Percentiles rank a stretch among this genome's conserved stretches.
Evolutionary conservation across 2,329 filamentous ascomycete species (phyloP).

Genomic region (Penicillium sclerotiorum): DNA sequence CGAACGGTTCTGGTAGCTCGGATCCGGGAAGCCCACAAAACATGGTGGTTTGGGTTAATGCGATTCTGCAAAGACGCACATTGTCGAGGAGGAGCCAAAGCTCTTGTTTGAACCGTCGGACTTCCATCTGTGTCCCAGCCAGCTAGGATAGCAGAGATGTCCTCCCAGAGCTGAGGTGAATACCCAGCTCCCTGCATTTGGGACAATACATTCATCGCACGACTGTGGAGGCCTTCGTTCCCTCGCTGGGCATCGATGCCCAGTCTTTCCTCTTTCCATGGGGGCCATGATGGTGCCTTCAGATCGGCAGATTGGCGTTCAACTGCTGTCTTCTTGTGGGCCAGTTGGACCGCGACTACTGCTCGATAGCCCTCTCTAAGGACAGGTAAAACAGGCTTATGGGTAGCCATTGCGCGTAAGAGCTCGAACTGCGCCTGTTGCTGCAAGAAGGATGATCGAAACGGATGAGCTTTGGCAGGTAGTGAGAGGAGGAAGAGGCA

Average conservation of each 20-base stretch:
- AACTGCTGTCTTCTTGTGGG: conserved; percentile 57
- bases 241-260: conserved; percentile 63
- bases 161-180: conserved; percentile 53
- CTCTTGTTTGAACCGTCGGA: conserved; percentile 64
- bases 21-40: conserved; percentile 61
- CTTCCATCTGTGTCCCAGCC: conserved; percentile 67
- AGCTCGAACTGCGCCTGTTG: conserved; percentile 61
- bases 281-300: conserved; percentile 65
- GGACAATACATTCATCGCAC: conserved; percentile 57
- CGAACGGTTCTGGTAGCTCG: conserved; percentile 61
- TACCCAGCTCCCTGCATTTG: conserved; percentile 65
- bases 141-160: conserved; percentile 55
- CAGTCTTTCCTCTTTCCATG: conserved; percentile 64
- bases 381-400: conserved; percentile 57
- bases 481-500: conserved; percentile 53
- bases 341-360: conserved; percentile 59
- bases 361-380: conserved; percentile 61
- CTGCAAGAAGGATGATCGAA: conserved; percentile 52
- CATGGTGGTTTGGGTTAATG: conserved; percentile 22
- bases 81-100: conserved; percentile 40
- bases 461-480: conserved; percentile 52
- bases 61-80: conserved; percentile 10
- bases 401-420: conserved; percentile 59
- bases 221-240: conserved; percentile 59
- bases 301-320: conserved; percentile 62